Conservation (phyloP, 495 filamentous ascomycete genomes). For the Pseudevernia furfuracea region DNA sequence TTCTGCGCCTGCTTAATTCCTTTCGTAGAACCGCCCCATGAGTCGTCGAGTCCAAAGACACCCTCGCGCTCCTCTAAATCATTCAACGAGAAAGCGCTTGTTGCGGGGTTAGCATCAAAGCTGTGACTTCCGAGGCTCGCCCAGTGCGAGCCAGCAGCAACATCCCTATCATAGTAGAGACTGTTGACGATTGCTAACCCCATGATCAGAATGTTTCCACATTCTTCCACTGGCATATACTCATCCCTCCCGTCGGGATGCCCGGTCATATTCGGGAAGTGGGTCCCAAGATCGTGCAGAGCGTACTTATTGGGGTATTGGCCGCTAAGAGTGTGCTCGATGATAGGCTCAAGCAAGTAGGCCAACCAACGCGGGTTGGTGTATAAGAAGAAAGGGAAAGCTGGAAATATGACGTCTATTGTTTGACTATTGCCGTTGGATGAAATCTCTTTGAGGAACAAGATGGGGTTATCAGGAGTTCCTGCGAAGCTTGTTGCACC, state of each 20-base stretch:
- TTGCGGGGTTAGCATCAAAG: constrained; percentile 23
- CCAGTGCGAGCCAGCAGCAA: constrained; percentile 47
- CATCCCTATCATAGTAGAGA: constrained; percentile 57
- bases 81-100: constrained; percentile 38
- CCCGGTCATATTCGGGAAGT: constrained; percentile 89
- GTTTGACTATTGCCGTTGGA: constrained; percentile 93
- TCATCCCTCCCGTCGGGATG: constrained; percentile 83
- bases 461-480: constrained; percentile 70
- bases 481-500: constrained; percentile 85
- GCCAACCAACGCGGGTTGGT: constrained; percentile 89
- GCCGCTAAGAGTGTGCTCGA: constrained; percentile 85
- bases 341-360: constrained; percentile 79
- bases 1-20: constrained; percentile 46
- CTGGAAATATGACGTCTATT: constrained; percentile 93
- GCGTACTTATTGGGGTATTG: constrained; percentile 88
- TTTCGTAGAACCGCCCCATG: constrained; percentile 42
- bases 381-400: constrained; percentile 92
- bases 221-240: constrained; percentile 97
- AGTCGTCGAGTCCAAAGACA: constrained; percentile 42
- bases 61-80: constrained; percentile 38
- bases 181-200: constrained; percentile 78
- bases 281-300: constrained; percentile 84
- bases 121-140: constrained; percentile 29
- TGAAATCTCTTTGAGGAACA: constrained; percentile 94
- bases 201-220: constrained; percentile 95